phyloP scores from a whole-genome alignment of 306 rosid genomes.

The Myrica gale region DNA sequence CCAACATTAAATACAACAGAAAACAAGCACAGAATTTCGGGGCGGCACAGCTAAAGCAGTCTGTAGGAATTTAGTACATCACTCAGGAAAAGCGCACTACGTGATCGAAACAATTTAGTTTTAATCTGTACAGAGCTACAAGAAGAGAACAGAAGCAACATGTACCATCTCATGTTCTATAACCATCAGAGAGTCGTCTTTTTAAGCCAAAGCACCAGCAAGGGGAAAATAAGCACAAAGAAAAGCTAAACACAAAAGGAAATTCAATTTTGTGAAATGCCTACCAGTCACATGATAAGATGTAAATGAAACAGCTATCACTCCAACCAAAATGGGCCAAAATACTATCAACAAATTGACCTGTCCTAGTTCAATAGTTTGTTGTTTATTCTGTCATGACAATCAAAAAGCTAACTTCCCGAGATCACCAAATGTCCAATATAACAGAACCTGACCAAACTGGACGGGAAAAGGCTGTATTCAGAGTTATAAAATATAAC shows the following conservation, averaged over 20 bases:
- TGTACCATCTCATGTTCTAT: neutral
- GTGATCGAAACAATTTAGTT: neutral
- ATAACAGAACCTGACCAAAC: neutral
- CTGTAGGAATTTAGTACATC: neutral
- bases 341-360: neutral
- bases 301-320: neutral
- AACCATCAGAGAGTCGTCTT: neutral
- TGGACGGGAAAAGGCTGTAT: neutral
- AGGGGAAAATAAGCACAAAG: neutral
- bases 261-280: neutral
- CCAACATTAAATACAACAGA: neutral
- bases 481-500: slow-evolving; percentile 3
- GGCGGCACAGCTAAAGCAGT: neutral
- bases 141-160: neutral
- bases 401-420: neutral
- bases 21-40: neutral
- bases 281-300: neutral
- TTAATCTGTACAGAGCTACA: neutral
- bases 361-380: neutral
- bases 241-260: neutral
- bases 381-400: neutral
- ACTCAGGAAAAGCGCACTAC: neutral
- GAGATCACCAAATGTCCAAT: neutral
- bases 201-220: neutral
- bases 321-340: neutral